Evolutionary conservation across 306 rosid genomes (phyloP), one percentile per base, ranked within the genome.

Genomic region (Dalbergia oliveri): DNA sequence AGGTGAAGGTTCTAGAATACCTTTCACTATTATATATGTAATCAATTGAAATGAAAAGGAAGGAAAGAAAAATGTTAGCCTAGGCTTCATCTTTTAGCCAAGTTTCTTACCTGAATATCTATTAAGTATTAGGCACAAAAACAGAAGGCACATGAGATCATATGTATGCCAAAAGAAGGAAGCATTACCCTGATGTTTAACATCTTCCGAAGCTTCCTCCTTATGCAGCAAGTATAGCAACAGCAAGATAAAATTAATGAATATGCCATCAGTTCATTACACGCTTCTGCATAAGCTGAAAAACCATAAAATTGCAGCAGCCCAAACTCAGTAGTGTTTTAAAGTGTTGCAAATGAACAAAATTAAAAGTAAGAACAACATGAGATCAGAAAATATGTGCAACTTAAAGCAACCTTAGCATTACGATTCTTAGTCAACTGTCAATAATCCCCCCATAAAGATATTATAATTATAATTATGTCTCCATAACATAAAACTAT

Each of bases 261-360:
- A 89, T 96, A 96, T 39, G 93, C 97, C 93, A 96, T 81, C 89
- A 96, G 87, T 19, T 96, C 99, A 41, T 96, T 96, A 76, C 94
- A 96, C 47, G 89, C 94, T 83, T 95, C 99, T 31, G 91, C 94
- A 11, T 95, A 77, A 78, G 99, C 97, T 93, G 93, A 64, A 84
- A 80, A 79, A 66, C 44, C 69, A 64, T 6, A 78, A 69, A 73
- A 39, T 49, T 81, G 58, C 63, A 78, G 54, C 44, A 34, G 31
- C 16, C 78, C 8, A 53, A 66, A 51, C 47, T 54, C 53, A 75
- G 50, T 15, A 23, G 44, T 53, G 49, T 23, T 80, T 44, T 72
- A 12, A 44, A 70, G 67, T 34, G 34, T 41, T 16, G 23, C 12
- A 72, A 49, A 63, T 26, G 49, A 65, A 73, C 69, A 50, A 81